Evolutionary conservation across 371 early-diverging fungal genomes (phyloP).

Genomic region (Mortierella sp.): DNA sequence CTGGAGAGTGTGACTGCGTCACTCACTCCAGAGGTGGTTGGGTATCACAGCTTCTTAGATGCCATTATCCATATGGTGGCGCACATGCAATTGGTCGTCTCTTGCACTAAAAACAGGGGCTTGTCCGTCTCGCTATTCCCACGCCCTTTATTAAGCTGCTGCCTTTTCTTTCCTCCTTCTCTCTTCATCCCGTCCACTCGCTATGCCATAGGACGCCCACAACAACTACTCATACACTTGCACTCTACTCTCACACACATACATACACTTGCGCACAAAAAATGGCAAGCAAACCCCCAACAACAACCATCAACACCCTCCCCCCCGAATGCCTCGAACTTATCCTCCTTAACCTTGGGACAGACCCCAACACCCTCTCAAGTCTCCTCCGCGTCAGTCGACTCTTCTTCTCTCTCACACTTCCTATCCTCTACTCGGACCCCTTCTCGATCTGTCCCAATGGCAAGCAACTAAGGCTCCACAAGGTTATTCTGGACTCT

Average conservation of each 20-base stretch:
- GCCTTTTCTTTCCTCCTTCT: too few relatives aligned
- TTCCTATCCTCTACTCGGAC: conserved; percentile 25
- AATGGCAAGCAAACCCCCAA: neutral
- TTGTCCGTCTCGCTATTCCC: too few relatives aligned
- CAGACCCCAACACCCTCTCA: neutral
- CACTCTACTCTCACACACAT: neutral
- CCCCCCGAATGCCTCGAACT: conserved; percentile 26
- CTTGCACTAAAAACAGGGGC: too few relatives aligned
- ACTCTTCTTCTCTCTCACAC: conserved; percentile 11
- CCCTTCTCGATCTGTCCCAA: conserved; percentile 10
- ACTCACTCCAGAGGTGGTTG: too few relatives aligned
- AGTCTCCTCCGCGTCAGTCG: conserved; percentile 3
- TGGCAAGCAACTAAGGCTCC: neutral
- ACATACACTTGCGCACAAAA: neutral
- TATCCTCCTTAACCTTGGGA: conserved; percentile 13
- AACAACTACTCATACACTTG: too few relatives aligned
- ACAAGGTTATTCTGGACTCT: conserved; percentile 22
- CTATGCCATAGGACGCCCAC: too few relatives aligned
- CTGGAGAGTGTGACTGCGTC: too few relatives aligned
- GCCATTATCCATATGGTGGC: too few relatives aligned
- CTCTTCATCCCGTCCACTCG: too few relatives aligned
- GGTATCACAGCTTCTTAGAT: too few relatives aligned
- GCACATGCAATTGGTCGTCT: too few relatives aligned
- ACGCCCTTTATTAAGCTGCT: too few relatives aligned
- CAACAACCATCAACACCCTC: neutral